Evolutionary conservation across 345 rosid species (phyloP).

Genomic region (Acer negundo): DNA sequence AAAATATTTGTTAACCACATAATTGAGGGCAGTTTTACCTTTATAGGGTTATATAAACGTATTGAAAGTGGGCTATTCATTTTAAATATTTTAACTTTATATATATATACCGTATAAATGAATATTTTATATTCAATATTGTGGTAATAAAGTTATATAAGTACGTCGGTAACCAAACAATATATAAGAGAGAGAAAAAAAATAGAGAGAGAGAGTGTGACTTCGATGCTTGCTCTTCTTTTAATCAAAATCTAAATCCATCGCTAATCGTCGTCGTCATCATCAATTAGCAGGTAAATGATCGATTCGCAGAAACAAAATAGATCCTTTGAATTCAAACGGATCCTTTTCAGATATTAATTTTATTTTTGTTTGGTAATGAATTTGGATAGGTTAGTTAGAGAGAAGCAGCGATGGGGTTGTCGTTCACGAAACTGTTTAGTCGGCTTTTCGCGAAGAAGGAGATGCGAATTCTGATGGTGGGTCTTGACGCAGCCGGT

Average conservation of each 20-base stretch:
- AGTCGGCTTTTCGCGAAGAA: slow-evolving; percentile 73
- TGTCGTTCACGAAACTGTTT: slow-evolving; percentile 63
- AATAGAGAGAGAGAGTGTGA: neutral
- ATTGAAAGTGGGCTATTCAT: too few species aligned
- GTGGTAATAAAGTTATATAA: too few species aligned
- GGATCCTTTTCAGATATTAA: neutral
- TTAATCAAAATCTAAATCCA: neutral
- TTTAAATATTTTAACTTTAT: too few species aligned
- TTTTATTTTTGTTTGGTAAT: neutral
- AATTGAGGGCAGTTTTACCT: neutral
- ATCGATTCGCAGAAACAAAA: neutral
- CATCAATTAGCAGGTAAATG: neutral
- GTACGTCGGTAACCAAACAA: too few species aligned
- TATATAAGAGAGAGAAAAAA: too few species aligned
- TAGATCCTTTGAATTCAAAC: neutral
- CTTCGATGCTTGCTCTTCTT: neutral
- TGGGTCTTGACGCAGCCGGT: slow-evolving; percentile 90
- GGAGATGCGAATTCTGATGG: slow-evolving; percentile 89
- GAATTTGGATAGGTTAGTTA: neutral
- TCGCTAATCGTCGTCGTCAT: neutral
- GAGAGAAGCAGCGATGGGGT: slow-evolving; percentile 50
- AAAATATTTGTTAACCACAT: neutral
- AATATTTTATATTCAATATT: too few species aligned
- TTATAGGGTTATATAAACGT: too few species aligned
- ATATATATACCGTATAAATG: too few species aligned